A percentile compares a stretch with the other conserved stretches of the same genome.
Conservation (phyloP, 106 monocot genomes). For the Allium fistulosum region DNA sequence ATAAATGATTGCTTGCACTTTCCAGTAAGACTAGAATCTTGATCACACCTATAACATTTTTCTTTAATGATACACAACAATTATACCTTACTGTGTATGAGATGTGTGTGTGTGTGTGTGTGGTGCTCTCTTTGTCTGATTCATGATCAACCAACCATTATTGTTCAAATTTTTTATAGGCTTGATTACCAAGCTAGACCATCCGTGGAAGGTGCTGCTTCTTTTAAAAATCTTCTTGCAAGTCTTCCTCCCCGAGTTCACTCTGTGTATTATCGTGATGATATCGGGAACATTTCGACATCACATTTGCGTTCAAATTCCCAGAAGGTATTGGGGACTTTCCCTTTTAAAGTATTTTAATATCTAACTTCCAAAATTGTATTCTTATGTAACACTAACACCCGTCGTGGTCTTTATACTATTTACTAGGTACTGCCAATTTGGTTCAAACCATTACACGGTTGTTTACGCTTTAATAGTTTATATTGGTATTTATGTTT, state of each 20-base stretch:
- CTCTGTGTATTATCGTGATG: conserved; percentile 82
- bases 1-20: neutral
- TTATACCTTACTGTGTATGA: too few species aligned
- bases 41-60: too few species aligned
- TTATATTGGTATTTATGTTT: too few species aligned
- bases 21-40: neutral
- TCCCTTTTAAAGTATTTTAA: neutral
- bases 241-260: conserved; percentile 68
- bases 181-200: conserved; percentile 81
- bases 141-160: neutral
- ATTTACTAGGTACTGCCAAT: too few species aligned
- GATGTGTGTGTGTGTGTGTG: too few species aligned
- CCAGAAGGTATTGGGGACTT: conserved; percentile 42
- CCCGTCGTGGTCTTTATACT: too few species aligned
- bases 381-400: too few species aligned
- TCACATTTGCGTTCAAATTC: conserved; percentile 58
- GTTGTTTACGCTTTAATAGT: too few species aligned
- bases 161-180: conserved; percentile 29
- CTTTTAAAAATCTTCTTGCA: conserved; percentile 74
- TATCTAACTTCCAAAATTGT: too few species aligned
- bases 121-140: neutral
- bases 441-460: too few species aligned
- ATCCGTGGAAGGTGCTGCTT: conserved; percentile 46
- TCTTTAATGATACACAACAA: too few species aligned
- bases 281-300: conserved; percentile 79